Evolutionary conservation across 495 filamentous ascomycete species (phyloP), one percentile per base, ranked within the genome.

Genomic region (Peziza echinospora): DNA sequence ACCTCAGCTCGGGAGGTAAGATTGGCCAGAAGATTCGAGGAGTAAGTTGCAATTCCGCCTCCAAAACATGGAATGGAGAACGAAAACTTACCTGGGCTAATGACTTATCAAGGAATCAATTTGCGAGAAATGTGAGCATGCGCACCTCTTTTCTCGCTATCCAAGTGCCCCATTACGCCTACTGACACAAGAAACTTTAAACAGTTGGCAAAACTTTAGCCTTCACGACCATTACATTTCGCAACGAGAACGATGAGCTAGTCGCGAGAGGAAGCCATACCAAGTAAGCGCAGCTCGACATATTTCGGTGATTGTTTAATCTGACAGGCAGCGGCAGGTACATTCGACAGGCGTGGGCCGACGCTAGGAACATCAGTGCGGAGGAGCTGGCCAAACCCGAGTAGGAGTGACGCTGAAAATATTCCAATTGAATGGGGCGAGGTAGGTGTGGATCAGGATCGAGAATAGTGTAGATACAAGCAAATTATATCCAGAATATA

Each of bases 221-320:
- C 11, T 97, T 75, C 55, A 97, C 89, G 1, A 77, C 68, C 2
- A 78, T 94, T 49, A 69, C 67, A 10, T 96, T 97, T 61, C 68
- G 61, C 23, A 86, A 93, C 53, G 55, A 57, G n/a, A 73, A 81
- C 50, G 76, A 80, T 9, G 71, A 93, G 24, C 52, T 93, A 21
- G 72, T 86, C 28, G 89, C 89, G 2, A 65, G 86, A 49, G 89
- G 89, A 21, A 94, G 87, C 53, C 89, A 97, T 65, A 96, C 89
- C 7, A 97, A 97, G 83, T 92, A 57, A 60, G 75, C 65, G 23
- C 24, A 10, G 5, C 26, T 21, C 10, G 7, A 13, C 5, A 22
- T 21, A 26, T 8, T 5, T 16, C 22, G 0, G 4, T 17, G 19
- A 45, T 21, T 47, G 24, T 16, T 19, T 13, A 41, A 13, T 30